phyloP scores from a whole-genome alignment of 169 alveolate species.

The Cyclospora cayetanensis region DNA sequence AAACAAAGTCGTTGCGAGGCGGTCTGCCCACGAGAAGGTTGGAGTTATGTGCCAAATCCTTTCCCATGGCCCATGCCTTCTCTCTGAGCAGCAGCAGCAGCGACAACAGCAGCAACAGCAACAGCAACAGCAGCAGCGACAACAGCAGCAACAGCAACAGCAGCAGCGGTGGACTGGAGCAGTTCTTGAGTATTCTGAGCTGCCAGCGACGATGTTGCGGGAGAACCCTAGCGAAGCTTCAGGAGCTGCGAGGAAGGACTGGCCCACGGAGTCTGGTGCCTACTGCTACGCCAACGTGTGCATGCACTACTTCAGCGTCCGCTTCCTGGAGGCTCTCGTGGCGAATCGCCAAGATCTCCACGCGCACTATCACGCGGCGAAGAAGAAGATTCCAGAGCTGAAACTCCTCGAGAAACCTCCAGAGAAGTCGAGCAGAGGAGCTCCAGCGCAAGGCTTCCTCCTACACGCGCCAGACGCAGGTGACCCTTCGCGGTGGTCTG shows the following conservation, averaged over 20 bases:
- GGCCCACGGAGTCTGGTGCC: neutral
- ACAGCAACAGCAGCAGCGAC: neutral
- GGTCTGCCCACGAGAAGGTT: neutral
- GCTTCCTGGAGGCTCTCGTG: neutral
- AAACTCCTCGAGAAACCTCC: neutral
- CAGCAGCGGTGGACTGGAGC: neutral
- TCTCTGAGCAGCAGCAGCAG: neutral
- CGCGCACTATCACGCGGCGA: neutral
- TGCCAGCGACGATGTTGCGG: neutral
- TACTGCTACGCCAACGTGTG: slow-evolving; percentile 32
- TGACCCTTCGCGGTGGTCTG: neutral
- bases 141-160: neutral
- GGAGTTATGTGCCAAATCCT: slow-evolving; percentile 34
- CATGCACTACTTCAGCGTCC: slow-evolving; percentile 27
- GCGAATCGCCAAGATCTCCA: neutral
- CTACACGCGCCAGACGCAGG: neutral
- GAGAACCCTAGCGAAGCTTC: neutral
- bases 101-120: neutral
- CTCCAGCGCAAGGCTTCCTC: neutral
- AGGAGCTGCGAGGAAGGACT: too few species aligned
- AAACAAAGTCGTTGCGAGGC: slow-evolving; percentile 3
- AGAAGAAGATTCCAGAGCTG: neutral
- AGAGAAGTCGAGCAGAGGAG: neutral
- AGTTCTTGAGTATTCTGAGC: slow-evolving; percentile 25
- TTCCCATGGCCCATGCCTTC: neutral